Evolutionary conservation across 2,329 filamentous ascomycete genomes (phyloP).

Genomic region (Trichophyton schoenleinii): DNA sequence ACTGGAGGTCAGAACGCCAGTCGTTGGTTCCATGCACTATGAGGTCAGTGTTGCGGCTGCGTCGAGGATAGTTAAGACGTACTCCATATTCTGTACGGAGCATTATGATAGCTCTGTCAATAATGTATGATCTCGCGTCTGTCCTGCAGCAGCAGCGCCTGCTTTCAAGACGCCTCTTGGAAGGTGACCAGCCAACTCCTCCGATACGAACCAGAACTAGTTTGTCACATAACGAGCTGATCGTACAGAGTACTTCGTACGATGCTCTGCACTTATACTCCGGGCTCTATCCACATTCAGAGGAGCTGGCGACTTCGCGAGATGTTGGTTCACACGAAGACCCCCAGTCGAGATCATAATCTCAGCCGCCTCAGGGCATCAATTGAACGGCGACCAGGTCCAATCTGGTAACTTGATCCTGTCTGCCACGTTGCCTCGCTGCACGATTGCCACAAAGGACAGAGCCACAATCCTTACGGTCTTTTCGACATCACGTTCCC

Average conservation of each 20-base stretch:
- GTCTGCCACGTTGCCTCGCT: constrained; percentile 2
- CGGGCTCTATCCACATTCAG: not conserved
- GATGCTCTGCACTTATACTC: not conserved
- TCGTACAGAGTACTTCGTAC: not conserved
- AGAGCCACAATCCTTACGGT: not conserved
- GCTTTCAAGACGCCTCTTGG: not conserved
- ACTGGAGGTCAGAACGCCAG: not conserved
- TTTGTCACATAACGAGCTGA: not conserved
- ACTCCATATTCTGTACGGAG: not conserved
- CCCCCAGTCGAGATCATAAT: not conserved
- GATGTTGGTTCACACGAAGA: not conserved
- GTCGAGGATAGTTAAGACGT: not conserved
- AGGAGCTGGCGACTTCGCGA: not conserved
- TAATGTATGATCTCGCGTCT: not conserved
- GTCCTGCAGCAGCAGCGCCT: not conserved
- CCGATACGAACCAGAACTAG: not conserved
- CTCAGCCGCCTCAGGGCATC: not conserved
- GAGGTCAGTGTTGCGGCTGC: constrained; percentile 3
- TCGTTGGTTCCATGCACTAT: not conserved
- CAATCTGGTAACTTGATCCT: not conserved
- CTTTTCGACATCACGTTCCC: not conserved
- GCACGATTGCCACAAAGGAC: constrained; percentile 1
- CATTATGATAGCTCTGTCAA: not conserved
- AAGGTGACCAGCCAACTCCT: not conserved
- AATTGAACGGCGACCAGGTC: constrained; percentile 3